Percentiles rank a stretch among this genome's conserved stretches.
Conservation (phyloP, 176 grass and related monocot species). For the Echinochloa phyllopogon region DNA sequence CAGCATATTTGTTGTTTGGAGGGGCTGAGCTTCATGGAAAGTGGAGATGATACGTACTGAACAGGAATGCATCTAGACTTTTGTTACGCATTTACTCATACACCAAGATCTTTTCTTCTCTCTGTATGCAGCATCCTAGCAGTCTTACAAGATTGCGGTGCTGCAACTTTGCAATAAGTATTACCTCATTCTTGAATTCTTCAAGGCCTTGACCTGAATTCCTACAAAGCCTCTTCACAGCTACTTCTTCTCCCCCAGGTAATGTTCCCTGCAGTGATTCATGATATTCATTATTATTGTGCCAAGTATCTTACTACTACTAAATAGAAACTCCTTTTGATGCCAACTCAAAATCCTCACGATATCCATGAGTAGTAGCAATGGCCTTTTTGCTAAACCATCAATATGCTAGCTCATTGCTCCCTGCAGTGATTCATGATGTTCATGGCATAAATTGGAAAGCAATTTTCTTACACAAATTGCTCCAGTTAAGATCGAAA, state of each 20-base stretch:
- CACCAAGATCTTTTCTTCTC: conserved; percentile 77
- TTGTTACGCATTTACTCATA: conserved; percentile 86
- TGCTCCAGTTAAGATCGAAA: too few species aligned
- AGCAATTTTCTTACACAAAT: too few species aligned
- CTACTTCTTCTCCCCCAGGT: conserved; percentile 63
- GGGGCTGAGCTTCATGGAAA: neutral
- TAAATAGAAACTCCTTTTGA: too few species aligned
- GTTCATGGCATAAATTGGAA: too few species aligned
- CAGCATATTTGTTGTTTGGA: conserved; percentile 19
- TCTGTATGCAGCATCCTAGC: conserved; percentile 75
- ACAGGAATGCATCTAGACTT: conserved; percentile 77
- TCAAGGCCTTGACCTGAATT: conserved; percentile 75
- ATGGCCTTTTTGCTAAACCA: too few species aligned
- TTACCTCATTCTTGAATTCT: conserved; percentile 84
- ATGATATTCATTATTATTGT: conserved; percentile 7
- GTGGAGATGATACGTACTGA: conserved; percentile 46
- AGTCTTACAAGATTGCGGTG: conserved; percentile 79
- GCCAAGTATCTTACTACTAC: neutral
- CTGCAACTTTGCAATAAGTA: conserved; percentile 78
- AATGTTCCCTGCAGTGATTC: conserved; percentile 57
- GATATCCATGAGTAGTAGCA: too few species aligned
- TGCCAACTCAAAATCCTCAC: too few species aligned
- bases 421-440: too few species aligned
- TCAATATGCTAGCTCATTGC: too few species aligned
- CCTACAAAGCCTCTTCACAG: conserved; percentile 81